phyloP scores from a whole-genome alignment of 768 basidiomycete genomes.

The Tricholoma sp. region DNA sequence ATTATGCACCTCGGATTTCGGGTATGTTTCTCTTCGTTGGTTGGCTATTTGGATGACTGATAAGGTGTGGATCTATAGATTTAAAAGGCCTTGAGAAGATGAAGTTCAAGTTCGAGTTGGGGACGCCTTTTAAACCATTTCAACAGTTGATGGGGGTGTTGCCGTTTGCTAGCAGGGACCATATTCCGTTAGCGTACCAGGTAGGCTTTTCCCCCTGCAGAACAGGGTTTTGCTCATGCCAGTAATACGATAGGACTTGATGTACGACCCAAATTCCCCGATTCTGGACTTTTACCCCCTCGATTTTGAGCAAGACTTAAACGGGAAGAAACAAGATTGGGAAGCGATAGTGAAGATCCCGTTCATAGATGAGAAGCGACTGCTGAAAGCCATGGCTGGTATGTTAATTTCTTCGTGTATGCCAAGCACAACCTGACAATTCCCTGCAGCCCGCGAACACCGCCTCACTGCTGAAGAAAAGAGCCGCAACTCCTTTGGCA shows the following conservation, averaged over 20 bases:
- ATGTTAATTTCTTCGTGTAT: slow-evolving; percentile 21
- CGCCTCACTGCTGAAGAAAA: slow-evolving; percentile 73
- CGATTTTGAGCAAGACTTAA: slow-evolving; percentile 89
- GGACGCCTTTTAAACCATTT: slow-evolving; percentile 86
- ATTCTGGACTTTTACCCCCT: slow-evolving; percentile 93
- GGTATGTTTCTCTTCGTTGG: slow-evolving; percentile 42
- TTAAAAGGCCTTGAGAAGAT: slow-evolving; percentile 71
- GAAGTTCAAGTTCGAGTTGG: slow-evolving; percentile 83
- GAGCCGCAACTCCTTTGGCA: slow-evolving; percentile 69
- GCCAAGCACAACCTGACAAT: slow-evolving; percentile 1
- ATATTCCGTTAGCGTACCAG: slow-evolving; percentile 81
- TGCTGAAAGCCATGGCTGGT: slow-evolving; percentile 83
- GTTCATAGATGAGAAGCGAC: slow-evolving; percentile 80
- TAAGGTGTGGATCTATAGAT: slow-evolving; percentile 23
- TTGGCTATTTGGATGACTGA: background rate
- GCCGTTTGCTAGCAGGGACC: slow-evolving; percentile 84
- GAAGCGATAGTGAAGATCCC: slow-evolving; percentile 99
- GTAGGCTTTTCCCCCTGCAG: slow-evolving; percentile 36
- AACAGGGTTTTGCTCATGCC: background rate
- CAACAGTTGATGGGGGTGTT: slow-evolving; percentile 98
- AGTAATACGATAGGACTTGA: slow-evolving; percentile 61
- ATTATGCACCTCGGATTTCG: slow-evolving; percentile 94
- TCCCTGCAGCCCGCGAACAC: slow-evolving; percentile 62
- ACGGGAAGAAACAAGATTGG: slow-evolving; percentile 99
- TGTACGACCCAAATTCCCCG: slow-evolving; percentile 78